Conservation (phyloP, 2,329 filamentous ascomycete genomes). For the Corynespora cassiicola region DNA sequence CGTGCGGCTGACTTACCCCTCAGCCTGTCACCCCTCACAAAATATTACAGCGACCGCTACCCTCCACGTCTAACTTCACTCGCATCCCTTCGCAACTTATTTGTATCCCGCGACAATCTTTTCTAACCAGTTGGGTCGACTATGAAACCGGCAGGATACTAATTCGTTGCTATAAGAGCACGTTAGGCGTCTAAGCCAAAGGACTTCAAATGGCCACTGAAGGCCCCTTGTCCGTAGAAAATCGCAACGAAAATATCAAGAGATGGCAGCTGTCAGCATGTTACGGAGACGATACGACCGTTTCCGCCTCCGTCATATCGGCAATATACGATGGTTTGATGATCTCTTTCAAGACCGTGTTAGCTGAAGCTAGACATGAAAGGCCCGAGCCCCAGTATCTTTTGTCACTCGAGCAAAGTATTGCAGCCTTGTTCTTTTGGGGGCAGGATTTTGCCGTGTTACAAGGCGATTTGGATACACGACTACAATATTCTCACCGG, state of each 20-base stretch:
- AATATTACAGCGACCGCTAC: no score
- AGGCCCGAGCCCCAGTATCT: neutral
- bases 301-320: slow-evolving; percentile 4
- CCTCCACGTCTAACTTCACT: no score
- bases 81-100: no score
- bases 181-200: no score
- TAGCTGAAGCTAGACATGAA: neutral
- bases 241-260: slow-evolving; percentile 1
- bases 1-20: no score
- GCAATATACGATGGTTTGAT: slow-evolving; percentile 3
- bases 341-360: slow-evolving; percentile 2
- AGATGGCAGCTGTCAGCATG: slow-evolving; percentile 2
- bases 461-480: slow-evolving; percentile 7
- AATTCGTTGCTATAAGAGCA: no score
- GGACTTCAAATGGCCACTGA: no score
- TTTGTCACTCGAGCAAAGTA: neutral
- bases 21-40: no score
- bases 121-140: no score
- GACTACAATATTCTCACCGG: slow-evolving; percentile 7
- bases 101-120: no score
- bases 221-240: no score
- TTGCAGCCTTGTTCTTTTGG: slow-evolving; percentile 9
- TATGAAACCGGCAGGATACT: no score
- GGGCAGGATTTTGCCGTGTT: slow-evolving; percentile 8
- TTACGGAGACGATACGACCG: neutral